Percentiles rank a stretch among this genome's conserved stretches.
Conservation (phyloP, 1,284 basidiomycete genomes). For the Ceratobasidium theobromae region DNA sequence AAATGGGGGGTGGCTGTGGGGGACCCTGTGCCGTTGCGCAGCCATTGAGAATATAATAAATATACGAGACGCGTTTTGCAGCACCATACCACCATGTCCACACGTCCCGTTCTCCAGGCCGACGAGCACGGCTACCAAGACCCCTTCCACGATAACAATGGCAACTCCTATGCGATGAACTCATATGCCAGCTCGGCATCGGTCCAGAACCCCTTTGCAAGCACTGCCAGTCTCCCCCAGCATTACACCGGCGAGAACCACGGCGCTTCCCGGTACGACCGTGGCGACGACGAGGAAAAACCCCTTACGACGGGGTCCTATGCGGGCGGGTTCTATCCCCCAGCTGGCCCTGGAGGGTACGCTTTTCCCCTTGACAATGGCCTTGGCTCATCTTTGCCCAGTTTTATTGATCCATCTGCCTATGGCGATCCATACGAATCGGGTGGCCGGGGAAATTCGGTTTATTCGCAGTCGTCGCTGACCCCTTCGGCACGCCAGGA, state of each 20-base stretch:
- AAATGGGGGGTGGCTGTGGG: constrained; percentile 17
- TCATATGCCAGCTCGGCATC: not conserved
- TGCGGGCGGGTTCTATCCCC: constrained; percentile 33
- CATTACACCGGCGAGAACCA: constrained; percentile 8
- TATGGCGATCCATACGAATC: constrained; percentile 68
- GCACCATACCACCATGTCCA: not conserved
- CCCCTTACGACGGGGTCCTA: constrained; percentile 31
- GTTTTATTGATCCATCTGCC: constrained; percentile 59
- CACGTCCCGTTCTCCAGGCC: constrained; percentile 23
- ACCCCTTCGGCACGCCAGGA: constrained; percentile 62
- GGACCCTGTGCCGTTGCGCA: no score
- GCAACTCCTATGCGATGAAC: constrained; percentile 10
- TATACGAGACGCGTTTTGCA: not conserved
- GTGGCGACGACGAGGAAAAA: constrained; percentile 32
- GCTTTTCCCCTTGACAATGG: not conserved
- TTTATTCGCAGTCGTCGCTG: constrained; percentile 64
- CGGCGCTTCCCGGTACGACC: constrained; percentile 23
- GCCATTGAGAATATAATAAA: not conserved
- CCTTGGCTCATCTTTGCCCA: constrained; percentile 39
- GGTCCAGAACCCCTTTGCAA: constrained; percentile 26
- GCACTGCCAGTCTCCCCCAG: constrained; percentile 21
- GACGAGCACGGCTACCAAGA: constrained; percentile 31
- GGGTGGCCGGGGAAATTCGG: constrained; percentile 61
- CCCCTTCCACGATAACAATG: constrained; percentile 11
- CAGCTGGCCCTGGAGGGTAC: constrained; percentile 30